Evolutionary conservation across 2,329 filamentous ascomycete genomes (phyloP), one percentile per base, ranked within the genome.

Genomic region (Aureobasidium namibiae): DNA sequence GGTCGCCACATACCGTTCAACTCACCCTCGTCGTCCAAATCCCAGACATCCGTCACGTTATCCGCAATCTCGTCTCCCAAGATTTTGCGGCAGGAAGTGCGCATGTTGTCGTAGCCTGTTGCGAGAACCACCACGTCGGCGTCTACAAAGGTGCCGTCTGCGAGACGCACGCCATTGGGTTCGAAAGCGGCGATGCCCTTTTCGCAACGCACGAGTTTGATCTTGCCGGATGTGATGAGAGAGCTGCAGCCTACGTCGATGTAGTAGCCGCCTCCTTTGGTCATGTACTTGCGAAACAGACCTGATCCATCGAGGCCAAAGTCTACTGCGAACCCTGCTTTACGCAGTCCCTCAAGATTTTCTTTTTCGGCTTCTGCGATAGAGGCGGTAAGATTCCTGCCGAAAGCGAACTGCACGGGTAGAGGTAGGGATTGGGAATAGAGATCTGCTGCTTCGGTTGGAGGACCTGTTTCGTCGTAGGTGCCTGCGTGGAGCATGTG

Each of bases 221-320:
- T 82, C 66, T 82, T 83, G 0, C 85, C 84, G 13, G 86, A 81
- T 2, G 76, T 75, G 60, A 89, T 86, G 24, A 88, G 75, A 65
- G 81, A 71, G 0, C 80, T 82, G 0, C 80, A 82, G 0, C 86
- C 86, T 1, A 87, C 84, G 61, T 89, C 83, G 62, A 88, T 85
- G 70, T 88, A 88, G 67, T 88, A 88, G 0, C 86, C 85, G 0
- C 86, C 86, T 1, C 84, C 84, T 2, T 82, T 59, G 64, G 85
- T 82, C 62, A 85, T 77, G 66, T 87, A 88, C 68, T 87, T 86
- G 56, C 80, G 70, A 60, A 82, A 76, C 1, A 87, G 73, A 0
- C 85, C 85, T 0, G 78, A 74, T 0, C 75, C 78, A 56, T 84
- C 78, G 0, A 82, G 79, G 0, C 85, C 85, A 0, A 67, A 71